Conservation (phyloP, 495 filamentous ascomycete species). For the Antarctomyces pellizariae region DNA sequence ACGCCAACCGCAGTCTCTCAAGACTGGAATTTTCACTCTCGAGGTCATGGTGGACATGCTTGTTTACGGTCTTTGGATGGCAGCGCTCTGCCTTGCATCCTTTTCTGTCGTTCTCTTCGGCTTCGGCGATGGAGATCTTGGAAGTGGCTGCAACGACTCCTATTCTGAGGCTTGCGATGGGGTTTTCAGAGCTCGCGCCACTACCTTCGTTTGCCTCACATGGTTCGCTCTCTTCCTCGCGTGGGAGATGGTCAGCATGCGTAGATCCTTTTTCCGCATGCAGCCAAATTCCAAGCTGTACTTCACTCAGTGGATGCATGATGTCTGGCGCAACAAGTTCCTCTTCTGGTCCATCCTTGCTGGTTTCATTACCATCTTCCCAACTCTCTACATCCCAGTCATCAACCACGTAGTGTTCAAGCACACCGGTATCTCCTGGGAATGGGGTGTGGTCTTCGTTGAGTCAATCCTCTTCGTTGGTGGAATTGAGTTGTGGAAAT, state of each 20-base stretch:
- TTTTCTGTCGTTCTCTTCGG: conserved; percentile 43
- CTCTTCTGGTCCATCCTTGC: conserved; percentile 44
- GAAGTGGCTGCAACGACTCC: conserved; percentile 33
- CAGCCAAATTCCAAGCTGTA: conserved; percentile 26
- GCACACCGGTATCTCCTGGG: conserved; percentile 47
- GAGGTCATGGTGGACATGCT: conserved; percentile 45
- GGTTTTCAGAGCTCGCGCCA: conserved; percentile 47
- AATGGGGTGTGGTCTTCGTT: conserved; percentile 41
- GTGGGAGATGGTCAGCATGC: conserved; percentile 50
- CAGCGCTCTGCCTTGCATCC: conserved; percentile 36
- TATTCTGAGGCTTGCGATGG: conserved; percentile 32
- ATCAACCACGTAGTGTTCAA: conserved; percentile 48
- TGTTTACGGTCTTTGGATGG: conserved; percentile 50
- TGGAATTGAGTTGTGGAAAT: conserved; percentile 46
- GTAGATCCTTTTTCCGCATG: conserved; percentile 45
- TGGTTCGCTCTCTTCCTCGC: conserved; percentile 55
- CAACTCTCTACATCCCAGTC: conserved; percentile 46
- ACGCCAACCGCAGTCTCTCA: conserved; percentile 36
- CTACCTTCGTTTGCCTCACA: conserved; percentile 46
- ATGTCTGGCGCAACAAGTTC: conserved; percentile 50
- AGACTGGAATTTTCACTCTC: conserved; percentile 42
- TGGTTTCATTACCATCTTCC: conserved; percentile 49
- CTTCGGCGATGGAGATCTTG: conserved; percentile 43
- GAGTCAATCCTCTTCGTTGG: conserved; percentile 35
- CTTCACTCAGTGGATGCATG: conserved; percentile 31